Base-by-base conservation (phyloP, 2,329 filamentous ascomycete genomes). In the Colletotrichum nymphaeae region DNA sequence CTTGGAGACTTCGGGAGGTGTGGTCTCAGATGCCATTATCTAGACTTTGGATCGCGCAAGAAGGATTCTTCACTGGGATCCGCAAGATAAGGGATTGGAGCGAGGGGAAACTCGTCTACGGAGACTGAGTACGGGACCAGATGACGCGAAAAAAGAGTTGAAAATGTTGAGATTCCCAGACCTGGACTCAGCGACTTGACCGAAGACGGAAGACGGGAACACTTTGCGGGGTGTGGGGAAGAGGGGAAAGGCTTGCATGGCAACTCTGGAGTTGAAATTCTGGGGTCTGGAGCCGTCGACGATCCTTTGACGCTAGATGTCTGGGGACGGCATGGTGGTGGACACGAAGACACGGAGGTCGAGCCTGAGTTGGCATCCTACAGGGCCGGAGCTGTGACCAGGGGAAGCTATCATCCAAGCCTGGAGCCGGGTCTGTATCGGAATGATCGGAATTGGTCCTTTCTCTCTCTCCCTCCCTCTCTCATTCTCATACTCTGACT, bases 171-270 rank as follows among this genome's bases (percentile, higher is more conserved):
- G 63, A 49, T 55, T 53, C 53, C 68, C 57, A 63, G 52, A 59
- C 46, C 52, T 67, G 58, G 24, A 24, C 42, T 49, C 22, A 60
- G 19, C 37, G 56, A 65, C 52, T 72, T 46, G 67, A 74, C 63
- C 57, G n/a, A 68, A 76, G 65, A 70, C 62, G 65, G 67, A 53
- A 57, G 32, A 32, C 52, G 35, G 46, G 53, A 58, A 49, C 52
- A 26, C 26, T 73, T 73, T 77, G 77, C 74, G 76, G 77, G 76
- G 76, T 77, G 77, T 76, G 76, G 76, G 76, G 76, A 71, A 71
- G 69, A 73, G 73, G 70, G 73, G 64, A 69, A 53, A 49, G 19
- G 49, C 59, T n/a, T 59, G 67, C 69, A 69, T 59, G 53, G 37
- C 32, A 60, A n/a, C 22, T 56, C 55, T 46, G 46, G 66, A 64